Evolutionary conservation across 768 basidiomycete species (phyloP).

Genomic region (Lentinula lateritia): DNA sequence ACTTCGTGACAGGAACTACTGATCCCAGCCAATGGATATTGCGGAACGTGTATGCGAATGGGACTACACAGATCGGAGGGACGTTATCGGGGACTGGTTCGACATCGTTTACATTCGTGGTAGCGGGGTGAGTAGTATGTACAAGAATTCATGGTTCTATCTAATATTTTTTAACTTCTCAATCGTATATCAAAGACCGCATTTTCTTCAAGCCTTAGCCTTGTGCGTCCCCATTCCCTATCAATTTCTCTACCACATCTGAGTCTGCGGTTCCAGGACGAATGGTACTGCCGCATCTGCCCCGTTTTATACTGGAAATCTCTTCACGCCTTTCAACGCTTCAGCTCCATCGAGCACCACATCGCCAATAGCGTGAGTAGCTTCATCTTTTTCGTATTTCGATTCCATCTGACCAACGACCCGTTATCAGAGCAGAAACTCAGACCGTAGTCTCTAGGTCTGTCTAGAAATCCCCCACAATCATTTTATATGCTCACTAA

Average conservation of each 20-base stretch:
- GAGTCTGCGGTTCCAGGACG: not conserved
- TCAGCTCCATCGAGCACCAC: not conserved
- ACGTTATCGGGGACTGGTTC: not conserved
- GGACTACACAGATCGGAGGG: not conserved
- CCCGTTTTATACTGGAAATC: not conserved
- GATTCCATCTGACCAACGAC: no score
- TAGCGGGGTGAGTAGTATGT: not conserved
- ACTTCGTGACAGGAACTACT: not conserved
- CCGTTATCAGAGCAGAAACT: not conserved
- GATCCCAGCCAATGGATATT: not conserved
- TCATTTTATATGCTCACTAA: not conserved
- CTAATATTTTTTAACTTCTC: not conserved
- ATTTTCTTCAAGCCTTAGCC: not conserved
- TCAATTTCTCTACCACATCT: not conserved
- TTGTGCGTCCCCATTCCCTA: not conserved
- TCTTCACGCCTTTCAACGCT: not conserved
- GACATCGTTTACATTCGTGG: not conserved
- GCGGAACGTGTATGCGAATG: not conserved
- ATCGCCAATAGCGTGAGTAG: not conserved
- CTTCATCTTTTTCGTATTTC: not conserved
- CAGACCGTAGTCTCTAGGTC: not conserved
- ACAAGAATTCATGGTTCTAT: not conserved
- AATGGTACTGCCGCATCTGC: not conserved
- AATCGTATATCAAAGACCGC: not conserved
- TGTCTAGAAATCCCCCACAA: not conserved